These are phyloP conservation scores for Triticum monococcum DNA, from an alignment of 176 grass and related monocot species.

Conservation along the genomic window DNA sequence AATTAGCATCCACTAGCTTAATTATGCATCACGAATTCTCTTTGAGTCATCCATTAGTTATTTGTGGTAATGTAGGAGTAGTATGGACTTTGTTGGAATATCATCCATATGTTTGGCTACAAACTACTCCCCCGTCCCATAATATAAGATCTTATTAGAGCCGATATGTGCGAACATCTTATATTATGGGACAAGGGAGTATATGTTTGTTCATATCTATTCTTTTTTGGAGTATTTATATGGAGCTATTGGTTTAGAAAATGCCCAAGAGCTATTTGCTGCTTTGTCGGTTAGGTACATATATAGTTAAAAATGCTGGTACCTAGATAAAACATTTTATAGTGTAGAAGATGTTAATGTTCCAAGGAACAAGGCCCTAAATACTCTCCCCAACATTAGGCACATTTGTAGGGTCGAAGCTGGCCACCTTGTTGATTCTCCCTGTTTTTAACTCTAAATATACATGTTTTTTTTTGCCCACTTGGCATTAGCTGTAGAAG, in stretches of 20 bases:
- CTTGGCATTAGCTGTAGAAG: constrained; percentile 36
- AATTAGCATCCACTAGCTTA: background rate
- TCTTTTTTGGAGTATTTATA: background rate
- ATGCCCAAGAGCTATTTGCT: background rate
- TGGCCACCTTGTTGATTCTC: constrained; percentile 14
- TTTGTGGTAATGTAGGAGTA: background rate
- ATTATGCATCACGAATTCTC: constrained; percentile 4
- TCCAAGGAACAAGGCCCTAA: constrained; percentile 41
- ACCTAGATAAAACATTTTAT: background rate
- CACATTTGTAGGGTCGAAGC: constrained; percentile 44
- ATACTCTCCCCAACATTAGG: constrained; percentile 54
- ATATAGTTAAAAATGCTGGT: background rate
- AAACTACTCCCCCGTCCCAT: background rate
- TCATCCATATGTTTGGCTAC: background rate
- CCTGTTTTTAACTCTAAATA: constrained; percentile 4
- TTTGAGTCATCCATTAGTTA: background rate
- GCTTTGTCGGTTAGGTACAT: background rate
- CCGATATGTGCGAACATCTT: no score
- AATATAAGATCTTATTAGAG: no score
- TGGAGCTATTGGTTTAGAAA: background rate
- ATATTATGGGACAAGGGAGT: no score
- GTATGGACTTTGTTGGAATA: background rate
- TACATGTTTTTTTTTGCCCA: constrained; percentile 15
- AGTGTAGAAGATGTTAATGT: constrained; percentile 6
- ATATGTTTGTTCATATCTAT: no score